Evolutionary conservation across 73 alveolate genomes (phyloP), one percentile per base, ranked within the genome.

Genomic region (Breviolum minutum): DNA sequence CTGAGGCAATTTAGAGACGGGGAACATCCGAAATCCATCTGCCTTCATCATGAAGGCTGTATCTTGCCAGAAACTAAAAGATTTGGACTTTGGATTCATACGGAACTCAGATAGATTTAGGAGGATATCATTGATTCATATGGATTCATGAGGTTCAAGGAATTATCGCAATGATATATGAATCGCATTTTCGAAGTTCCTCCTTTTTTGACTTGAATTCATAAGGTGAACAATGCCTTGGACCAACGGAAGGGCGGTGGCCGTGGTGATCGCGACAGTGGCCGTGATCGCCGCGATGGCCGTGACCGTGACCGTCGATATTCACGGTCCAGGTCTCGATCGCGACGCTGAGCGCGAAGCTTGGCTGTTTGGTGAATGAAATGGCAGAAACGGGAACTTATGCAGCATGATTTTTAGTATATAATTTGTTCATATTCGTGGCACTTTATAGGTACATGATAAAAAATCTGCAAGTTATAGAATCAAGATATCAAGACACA

Each of bases 21-120:
- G 95, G 40, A 87, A 87, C 83, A 87, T 87, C 66, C 95, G 95
- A 32, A 87, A 87, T 29, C 95, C 95, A 27, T 87, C 95, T 12
- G 95, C 95, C 95, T 87, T 87, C 66, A 87, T 87, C 80, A 87
- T 87, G 95, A 87, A 87, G 24, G 95, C 95, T 14, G 95, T 32
- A 20, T 20, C 95, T 87, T 64, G 95, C 60, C 80, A 30, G 22
- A 66, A 32, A 6, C 79, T 27, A 16, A 11, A 71, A n/a, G 32
- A 27, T 54, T n/a, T 22, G 13, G n/a, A 2, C 61, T 14, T 26
- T 71, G 24, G 82, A 26, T 71, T 71, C 82, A 69, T 69, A 40
- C 3, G 54, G n/a, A n/a, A n/a, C n/a, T n/a, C n/a, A 40, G 54
- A 40, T 40, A 3, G 54, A 40, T 40, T 40, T 40, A 40, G 54